Evolutionary conservation across 805 yeast species (phyloP).

Genomic region (Grigorovia yakushimaensis): DNA sequence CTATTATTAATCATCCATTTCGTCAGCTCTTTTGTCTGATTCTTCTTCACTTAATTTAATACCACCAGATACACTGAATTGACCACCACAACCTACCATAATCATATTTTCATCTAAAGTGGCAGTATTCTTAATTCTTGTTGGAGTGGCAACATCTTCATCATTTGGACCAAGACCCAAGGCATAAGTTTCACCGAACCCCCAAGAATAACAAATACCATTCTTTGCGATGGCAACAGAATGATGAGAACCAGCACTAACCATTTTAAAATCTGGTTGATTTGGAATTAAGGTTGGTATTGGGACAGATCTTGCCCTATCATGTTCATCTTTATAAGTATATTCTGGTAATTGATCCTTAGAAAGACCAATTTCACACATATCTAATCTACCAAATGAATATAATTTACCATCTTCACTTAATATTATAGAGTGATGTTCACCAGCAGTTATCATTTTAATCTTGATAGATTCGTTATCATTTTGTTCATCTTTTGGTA

Average conservation of each 20-base stretch:
- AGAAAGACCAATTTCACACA: constrained; percentile 83
- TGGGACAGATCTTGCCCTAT: constrained; percentile 76
- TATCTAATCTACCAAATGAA: constrained; percentile 86
- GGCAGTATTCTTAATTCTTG: constrained; percentile 89
- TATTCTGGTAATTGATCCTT: constrained; percentile 52
- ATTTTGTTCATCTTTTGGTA: constrained; percentile 39
- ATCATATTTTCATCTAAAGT: constrained; percentile 67
- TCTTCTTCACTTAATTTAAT: constrained; percentile 31
- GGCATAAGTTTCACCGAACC: constrained; percentile 95
- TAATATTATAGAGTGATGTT: constrained; percentile 82
- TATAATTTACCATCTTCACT: constrained; percentile 63
- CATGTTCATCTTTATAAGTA: constrained; percentile 69
- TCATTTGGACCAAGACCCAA: constrained; percentile 85
- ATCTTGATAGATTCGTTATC: constrained; percentile 38
- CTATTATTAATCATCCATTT: constrained; percentile 33
- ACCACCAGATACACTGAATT: constrained; percentile 87
- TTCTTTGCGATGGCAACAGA: constrained; percentile 75
- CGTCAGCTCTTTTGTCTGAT: constrained; percentile 37
- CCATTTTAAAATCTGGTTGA: constrained; percentile 45
- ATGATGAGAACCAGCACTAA: constrained; percentile 89
- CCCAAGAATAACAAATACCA: constrained; percentile 92
- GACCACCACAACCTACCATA: constrained; percentile 90
- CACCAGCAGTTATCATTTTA: constrained; percentile 75
- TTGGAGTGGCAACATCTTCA: constrained; percentile 82
- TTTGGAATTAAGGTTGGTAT: constrained; percentile 60